phyloP scores from a whole-genome alignment of 805 yeast genomes.

The Cephaloascus albidus region DNA sequence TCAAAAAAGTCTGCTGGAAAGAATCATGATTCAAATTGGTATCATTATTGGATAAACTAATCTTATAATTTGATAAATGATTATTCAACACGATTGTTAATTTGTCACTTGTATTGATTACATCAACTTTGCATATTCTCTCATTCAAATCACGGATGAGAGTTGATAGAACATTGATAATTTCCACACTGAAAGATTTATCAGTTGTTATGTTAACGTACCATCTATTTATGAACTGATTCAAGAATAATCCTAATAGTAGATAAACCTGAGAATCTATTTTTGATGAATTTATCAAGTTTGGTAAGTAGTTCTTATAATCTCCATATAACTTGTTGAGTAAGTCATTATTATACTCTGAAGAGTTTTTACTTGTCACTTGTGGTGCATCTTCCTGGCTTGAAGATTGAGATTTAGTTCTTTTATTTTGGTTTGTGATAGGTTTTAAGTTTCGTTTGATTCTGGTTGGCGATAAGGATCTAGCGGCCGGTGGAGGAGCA shows the following conservation, averaged over 20 bases:
- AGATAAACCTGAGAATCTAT: conserved; percentile 38
- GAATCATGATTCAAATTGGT: background rate
- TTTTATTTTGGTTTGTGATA: conserved; percentile 13
- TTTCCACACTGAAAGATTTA: conserved; percentile 26
- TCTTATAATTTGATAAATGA: conserved; percentile 20
- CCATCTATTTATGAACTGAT: conserved; percentile 39
- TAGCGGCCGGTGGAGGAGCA: background rate
- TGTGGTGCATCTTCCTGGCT: background rate
- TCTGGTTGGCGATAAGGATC: conserved; percentile 1
- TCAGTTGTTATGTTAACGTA: conserved; percentile 31
- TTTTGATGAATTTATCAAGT: conserved; percentile 23
- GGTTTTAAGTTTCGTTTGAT: conserved; percentile 10
- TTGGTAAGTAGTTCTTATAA: conserved; percentile 19
- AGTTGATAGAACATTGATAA: conserved; percentile 27
- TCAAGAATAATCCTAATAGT: conserved; percentile 32
- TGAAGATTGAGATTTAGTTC: conserved; percentile 8
- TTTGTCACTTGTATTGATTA: conserved; percentile 27
- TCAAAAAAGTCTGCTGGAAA: background rate
- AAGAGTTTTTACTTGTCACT: conserved; percentile 8
- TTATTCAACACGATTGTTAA: conserved; percentile 28
- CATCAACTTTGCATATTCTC: conserved; percentile 18
- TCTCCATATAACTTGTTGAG: conserved; percentile 1
- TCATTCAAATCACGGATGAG: conserved; percentile 27
- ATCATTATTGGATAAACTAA: background rate
- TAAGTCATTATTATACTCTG: conserved; percentile 7